A percentile compares a stretch with the other conserved stretches of the same genome.
Conservation (phyloP, 108 stramenopile species). For the Fragilariopsis cylindrus region DNA sequence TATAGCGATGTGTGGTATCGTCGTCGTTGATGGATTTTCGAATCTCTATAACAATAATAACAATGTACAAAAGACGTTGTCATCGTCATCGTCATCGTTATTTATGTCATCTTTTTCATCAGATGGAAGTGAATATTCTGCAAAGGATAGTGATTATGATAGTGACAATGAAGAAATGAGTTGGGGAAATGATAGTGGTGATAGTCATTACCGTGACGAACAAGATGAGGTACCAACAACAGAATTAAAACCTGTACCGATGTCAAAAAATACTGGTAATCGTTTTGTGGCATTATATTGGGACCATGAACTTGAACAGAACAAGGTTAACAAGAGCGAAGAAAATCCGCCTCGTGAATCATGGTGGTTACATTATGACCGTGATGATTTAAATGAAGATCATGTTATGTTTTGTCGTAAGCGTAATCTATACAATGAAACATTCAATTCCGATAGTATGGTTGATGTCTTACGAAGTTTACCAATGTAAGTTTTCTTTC, state of each 20-base stretch:
- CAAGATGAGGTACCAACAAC: constrained; percentile 43
- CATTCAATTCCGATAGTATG: constrained; percentile 81
- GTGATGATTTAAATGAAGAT: constrained; percentile 68
- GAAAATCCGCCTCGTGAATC: constrained; percentile 26
- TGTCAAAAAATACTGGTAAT: constrained; percentile 80
- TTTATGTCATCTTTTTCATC: constrained; percentile 44
- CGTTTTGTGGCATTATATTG: constrained; percentile 73
- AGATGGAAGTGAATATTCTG: constrained; percentile 58
- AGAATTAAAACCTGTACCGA: constrained; percentile 72
- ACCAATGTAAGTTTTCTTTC: constrained; percentile 64
- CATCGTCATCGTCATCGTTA: background rate
- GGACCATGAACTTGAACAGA: constrained; percentile 53
- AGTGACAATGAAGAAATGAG: constrained; percentile 37
- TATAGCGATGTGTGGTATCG: background rate
- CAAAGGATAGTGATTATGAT: constrained; percentile 66
- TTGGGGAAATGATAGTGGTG: constrained; percentile 11
- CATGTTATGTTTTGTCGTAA: constrained; percentile 89
- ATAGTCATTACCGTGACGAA: constrained; percentile 19
- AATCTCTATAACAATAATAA: background rate
- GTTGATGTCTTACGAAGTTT: constrained; percentile 83
- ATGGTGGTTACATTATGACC: constrained; percentile 68
- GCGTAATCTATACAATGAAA: constrained; percentile 85
- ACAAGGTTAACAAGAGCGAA: background rate
- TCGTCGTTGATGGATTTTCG: constrained; percentile 7
- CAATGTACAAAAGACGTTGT: background rate